Percentiles rank a stretch among this genome's conserved stretches.
phyloP scores from a whole-genome alignment of 2,329 filamentous ascomycete species.

The Diaporthe sp. region DNA sequence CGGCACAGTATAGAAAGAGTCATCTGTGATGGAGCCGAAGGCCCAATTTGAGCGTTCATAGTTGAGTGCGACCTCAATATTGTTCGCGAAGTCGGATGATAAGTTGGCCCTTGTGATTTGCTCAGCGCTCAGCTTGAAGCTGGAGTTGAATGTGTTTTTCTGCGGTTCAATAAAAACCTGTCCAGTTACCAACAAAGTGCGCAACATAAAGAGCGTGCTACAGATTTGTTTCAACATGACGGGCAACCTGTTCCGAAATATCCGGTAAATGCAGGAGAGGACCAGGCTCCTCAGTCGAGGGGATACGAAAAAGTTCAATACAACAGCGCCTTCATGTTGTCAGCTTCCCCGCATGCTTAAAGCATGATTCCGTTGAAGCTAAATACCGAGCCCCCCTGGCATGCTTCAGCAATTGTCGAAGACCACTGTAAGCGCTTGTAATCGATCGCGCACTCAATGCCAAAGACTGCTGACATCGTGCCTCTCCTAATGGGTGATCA shows the following conservation, averaged over 20 bases:
- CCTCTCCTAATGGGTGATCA: not conserved
- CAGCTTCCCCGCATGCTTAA: not conserved
- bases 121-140: slow-evolving; percentile 45
- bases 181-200: not conserved
- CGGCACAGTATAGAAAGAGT: slow-evolving; percentile 57
- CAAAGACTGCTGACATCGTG: not conserved
- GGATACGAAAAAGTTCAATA: not conserved
- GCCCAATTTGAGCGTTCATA: slow-evolving; percentile 52
- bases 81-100: slow-evolving; percentile 39
- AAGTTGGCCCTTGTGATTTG: slow-evolving; percentile 47
- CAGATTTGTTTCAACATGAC: not conserved
- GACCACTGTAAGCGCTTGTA: not conserved
- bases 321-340: not conserved
- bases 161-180: slow-evolving; percentile 1
- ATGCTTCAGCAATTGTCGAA: not conserved
- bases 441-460: not conserved
- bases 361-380: not conserved
- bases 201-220: not conserved
- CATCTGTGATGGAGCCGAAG: slow-evolving; percentile 48
- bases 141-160: slow-evolving; percentile 47
- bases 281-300: not conserved
- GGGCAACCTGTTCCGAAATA: not conserved
- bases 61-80: slow-evolving; percentile 45
- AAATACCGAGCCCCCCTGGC: not conserved
- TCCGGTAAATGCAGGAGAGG: not conserved